Evolutionary conservation across 2,329 filamentous ascomycete genomes (phyloP), one percentile per base, ranked within the genome.

Genomic region (Diaporthe ilicicola): DNA sequence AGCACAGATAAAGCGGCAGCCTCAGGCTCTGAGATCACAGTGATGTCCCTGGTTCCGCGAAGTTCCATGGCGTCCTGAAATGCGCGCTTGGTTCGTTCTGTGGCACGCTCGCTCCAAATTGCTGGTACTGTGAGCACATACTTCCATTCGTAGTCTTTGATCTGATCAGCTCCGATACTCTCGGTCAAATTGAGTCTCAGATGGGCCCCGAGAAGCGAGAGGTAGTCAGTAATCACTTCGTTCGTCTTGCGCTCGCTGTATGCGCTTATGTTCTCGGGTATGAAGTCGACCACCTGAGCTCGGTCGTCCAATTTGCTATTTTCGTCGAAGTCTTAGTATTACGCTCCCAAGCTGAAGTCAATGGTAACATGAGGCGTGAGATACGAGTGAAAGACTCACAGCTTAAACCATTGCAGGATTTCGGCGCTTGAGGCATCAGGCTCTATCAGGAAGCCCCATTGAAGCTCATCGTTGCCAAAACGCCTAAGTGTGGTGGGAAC

Each of bases 41-140:
- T 84, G 7, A 81, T 79, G 0, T 76, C 72, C 17, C 76, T 76
- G 59, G 76, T 73, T 2, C 75, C 71, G 4, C 76, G 78, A 4
- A 82, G 75, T 10, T 77, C 78, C 1, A 75, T 74, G 27, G 84
- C 80, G 19, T 79, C 80, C 46, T 82, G 79, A 51, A 82, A 85
- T 19, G 85, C 85, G 62, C 82, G 79, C 55, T 80, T 79, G 1
- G 86, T 89, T 44, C 83, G 83, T 51, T 86, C 81, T 65, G 87
- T 89, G 37, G 87, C 86, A 6, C 80, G 80, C 54, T 88, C 86
- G 46, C 84, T 87, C 88, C 88, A 90, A 9, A 90, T 87, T 6
- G 88, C 87, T 0, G 88, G 88, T 0, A 90, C 87, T 0, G 88
- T 89, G 24, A 90, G 78, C 54, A 89, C 83, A 69, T 88, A 88